Conservation (phyloP, 129 eudicot species). For the Flaveria brownii region DNA sequence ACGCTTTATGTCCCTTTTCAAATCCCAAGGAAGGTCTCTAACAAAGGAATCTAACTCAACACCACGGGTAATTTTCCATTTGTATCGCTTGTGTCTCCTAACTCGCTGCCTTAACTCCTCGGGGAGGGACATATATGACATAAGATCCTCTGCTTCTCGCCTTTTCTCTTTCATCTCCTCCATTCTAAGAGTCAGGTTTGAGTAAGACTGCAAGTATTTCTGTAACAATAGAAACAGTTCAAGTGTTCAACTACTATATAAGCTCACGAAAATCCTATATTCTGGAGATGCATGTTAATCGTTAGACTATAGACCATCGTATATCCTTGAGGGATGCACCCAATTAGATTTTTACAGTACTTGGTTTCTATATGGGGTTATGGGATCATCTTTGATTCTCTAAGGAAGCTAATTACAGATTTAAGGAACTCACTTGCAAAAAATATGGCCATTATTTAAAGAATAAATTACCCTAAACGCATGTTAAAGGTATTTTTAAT, state of each 20-base stretch:
- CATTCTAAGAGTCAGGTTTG: slow-evolving; percentile 47
- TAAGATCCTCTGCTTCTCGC: slow-evolving; percentile 73
- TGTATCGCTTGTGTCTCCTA: slow-evolving; percentile 55
- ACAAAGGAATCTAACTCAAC: slow-evolving; percentile 70
- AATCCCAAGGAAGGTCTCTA: slow-evolving; percentile 63
- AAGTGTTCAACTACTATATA: background rate
- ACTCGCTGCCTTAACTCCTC: slow-evolving; percentile 50
- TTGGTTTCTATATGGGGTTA: no score
- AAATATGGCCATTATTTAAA: no score
- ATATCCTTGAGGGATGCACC: no score
- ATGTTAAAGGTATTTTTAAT: no score
- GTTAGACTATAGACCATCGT: background rate
- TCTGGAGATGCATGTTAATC: background rate
- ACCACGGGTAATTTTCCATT: slow-evolving; percentile 75
- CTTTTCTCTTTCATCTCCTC: slow-evolving; percentile 79
- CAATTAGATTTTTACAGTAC: no score
- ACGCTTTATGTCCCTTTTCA: slow-evolving; percentile 70
- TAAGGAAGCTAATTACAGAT: no score
- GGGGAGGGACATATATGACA: slow-evolving; percentile 80
- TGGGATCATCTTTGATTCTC: no score
- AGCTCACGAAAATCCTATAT: slow-evolving; percentile 13
- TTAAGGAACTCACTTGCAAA: no score
- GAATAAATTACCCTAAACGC: no score
- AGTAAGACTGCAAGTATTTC: slow-evolving; percentile 77
- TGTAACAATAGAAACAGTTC: slow-evolving; percentile 26